These are phyloP conservation scores for Ophiostoma sp. DNA, from an alignment of 2,329 filamentous ascomycete species.

Conservation along the genomic window DNA sequence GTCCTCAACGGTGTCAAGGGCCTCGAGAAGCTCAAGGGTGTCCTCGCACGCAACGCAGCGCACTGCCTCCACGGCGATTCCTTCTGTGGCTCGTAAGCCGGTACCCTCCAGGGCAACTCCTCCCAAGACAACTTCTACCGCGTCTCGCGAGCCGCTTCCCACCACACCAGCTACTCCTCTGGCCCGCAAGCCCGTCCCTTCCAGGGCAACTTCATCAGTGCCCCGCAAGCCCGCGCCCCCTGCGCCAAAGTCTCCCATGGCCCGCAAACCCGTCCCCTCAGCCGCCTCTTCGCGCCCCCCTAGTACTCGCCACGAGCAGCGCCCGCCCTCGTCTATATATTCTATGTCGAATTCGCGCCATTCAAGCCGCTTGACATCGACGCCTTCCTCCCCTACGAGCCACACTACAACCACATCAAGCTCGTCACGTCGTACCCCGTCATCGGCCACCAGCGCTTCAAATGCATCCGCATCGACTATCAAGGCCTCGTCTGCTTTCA, in stretches of 20 bases:
- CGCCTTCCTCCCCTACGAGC: not conserved
- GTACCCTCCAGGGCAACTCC: not conserved
- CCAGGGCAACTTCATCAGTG: not conserved
- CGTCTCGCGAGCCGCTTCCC: not conserved
- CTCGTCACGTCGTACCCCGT: not conserved
- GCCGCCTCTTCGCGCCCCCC: not conserved
- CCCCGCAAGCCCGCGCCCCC: not conserved
- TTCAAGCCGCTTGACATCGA: not conserved
- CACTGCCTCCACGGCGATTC: not conserved
- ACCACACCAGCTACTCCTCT: not conserved
- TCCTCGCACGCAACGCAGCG: not conserved
- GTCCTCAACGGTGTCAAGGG: not conserved
- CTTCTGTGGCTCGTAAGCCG: not conserved
- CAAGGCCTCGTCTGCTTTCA: not conserved
- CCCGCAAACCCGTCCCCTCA: not conserved
- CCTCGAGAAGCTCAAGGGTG: not conserved
- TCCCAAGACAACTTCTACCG: not conserved
- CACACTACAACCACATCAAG: not conserved
- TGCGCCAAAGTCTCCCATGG: not conserved
- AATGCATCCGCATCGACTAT: not conserved
- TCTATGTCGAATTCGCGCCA: not conserved
- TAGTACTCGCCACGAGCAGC: not conserved
- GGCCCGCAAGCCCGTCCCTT: not conserved
- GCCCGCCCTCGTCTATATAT: conserved; percentile 2
- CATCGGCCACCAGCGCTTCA: not conserved